A percentile compares a stretch with the other conserved stretches of the same genome.
phyloP scores from a whole-genome alignment of 345 rosid genomes.

The Acer saccharum region DNA sequence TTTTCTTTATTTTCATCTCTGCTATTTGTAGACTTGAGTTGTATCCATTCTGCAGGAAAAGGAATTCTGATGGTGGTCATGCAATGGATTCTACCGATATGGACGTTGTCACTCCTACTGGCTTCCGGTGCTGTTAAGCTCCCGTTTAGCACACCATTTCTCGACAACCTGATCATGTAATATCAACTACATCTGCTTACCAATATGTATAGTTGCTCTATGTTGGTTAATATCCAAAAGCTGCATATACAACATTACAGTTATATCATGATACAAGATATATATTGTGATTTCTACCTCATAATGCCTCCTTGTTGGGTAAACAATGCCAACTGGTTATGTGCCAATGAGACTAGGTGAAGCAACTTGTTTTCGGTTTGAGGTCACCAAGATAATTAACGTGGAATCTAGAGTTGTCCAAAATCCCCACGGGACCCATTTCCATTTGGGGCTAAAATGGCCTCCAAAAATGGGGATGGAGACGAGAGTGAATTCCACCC shows the following conservation, averaged over 20 bases:
- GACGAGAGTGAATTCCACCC: too few species aligned
- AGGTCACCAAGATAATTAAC: too few species aligned
- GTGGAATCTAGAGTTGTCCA: too few species aligned
- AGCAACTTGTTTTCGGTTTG: too few species aligned
- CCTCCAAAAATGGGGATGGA: too few species aligned
- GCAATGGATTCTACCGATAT: constrained; percentile 65
- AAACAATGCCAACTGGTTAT: too few species aligned
- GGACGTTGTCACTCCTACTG: constrained; percentile 59
- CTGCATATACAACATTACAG: background rate
- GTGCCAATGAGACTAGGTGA: too few species aligned
- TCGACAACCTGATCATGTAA: constrained; percentile 72
- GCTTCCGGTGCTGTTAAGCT: constrained; percentile 63
- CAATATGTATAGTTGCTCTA: background rate
- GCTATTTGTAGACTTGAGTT: background rate
- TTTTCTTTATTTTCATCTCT: background rate
- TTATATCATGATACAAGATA: background rate
- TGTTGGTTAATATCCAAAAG: background rate
- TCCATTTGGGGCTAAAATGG: too few species aligned
- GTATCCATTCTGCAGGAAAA: constrained; percentile 51
- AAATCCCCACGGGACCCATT: too few species aligned
- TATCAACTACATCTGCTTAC: background rate
- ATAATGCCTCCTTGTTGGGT: background rate
- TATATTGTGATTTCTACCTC: background rate
- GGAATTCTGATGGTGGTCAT: constrained; percentile 42
- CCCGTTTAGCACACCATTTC: constrained; percentile 54